These are phyloP conservation scores for Cryptosporidium bovis DNA, from an alignment of 169 alveolate species.

Conservation along the genomic window DNA sequence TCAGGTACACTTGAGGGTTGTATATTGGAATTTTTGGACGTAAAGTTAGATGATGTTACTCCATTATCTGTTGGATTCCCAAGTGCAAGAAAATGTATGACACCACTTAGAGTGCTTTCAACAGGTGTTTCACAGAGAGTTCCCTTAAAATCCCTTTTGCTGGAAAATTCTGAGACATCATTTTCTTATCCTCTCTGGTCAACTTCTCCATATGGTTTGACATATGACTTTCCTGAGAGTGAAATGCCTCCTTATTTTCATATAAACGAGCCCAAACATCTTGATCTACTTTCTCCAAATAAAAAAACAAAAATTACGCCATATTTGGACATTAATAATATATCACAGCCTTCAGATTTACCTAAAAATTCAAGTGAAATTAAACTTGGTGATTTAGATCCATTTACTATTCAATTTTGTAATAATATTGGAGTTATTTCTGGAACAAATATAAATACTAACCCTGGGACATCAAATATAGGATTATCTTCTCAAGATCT, in stretches of 20 bases:
- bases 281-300: not conserved
- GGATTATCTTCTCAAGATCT: not conserved
- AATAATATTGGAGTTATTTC: constrained; percentile 9
- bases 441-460: not conserved
- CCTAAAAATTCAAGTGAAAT: constrained; percentile 23
- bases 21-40: constrained; percentile 35
- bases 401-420: constrained; percentile 46
- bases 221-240: constrained; percentile 51
- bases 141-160: constrained; percentile 40
- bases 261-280: not conserved
- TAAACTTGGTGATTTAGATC: constrained; percentile 47
- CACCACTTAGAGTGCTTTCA: constrained; percentile 62
- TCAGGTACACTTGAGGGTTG: constrained; percentile 64
- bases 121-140: constrained; percentile 41
- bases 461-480: not conserved
- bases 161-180: constrained; percentile 30
- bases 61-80: constrained; percentile 67
- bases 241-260: constrained; percentile 67
- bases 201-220: constrained; percentile 60
- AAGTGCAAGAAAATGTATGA: constrained; percentile 46
- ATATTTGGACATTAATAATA: constrained; percentile 8
- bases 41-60: constrained; percentile 49
- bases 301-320: not conserved
- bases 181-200: constrained; percentile 69
- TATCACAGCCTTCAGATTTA: constrained; percentile 42